Conservation (phyloP, 768 basidiomycete genomes). For the Austroboletus eburneus region DNA sequence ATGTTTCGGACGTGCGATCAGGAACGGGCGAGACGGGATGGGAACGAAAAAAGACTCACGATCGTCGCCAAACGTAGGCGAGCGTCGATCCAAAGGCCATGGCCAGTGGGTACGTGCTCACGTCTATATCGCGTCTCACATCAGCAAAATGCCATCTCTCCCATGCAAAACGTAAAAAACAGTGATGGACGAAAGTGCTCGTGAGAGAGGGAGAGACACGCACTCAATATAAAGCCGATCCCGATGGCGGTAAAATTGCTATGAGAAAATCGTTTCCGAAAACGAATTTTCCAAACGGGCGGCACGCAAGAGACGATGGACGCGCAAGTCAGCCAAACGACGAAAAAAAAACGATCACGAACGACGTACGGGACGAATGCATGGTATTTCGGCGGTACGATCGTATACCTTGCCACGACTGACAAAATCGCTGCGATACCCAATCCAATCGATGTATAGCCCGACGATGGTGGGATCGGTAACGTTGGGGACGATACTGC, state of each 20-base stretch:
- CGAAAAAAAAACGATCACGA: background rate
- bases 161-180: background rate
- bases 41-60: background rate
- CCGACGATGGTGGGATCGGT: slow-evolving; percentile 49
- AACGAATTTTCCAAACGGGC: too few relatives aligned
- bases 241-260: slow-evolving; percentile 29
- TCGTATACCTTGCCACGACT: slow-evolving; percentile 37
- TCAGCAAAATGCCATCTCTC: background rate
- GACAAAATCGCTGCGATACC: slow-evolving; percentile 42
- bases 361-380: slow-evolving; percentile 18
- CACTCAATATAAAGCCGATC: slow-evolving; percentile 19
- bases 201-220: background rate
- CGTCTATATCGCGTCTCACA: slow-evolving; percentile 3
- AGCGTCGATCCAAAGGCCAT: slow-evolving; percentile 24
- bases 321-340: background rate
- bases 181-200: background rate
- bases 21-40: too few relatives aligned
- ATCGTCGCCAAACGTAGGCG: slow-evolving; percentile 17
- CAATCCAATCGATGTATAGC: slow-evolving; percentile 54
- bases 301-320: background rate
- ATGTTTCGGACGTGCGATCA: background rate
- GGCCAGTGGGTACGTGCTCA: slow-evolving; percentile 22
- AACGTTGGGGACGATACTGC: slow-evolving; percentile 22
- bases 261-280: too few relatives aligned
- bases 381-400: slow-evolving; percentile 24